Percentiles rank a stretch among this genome's conserved stretches.
phyloP scores from a whole-genome alignment of 2,329 filamentous ascomycete genomes.

The Aspergillus nomiae region DNA sequence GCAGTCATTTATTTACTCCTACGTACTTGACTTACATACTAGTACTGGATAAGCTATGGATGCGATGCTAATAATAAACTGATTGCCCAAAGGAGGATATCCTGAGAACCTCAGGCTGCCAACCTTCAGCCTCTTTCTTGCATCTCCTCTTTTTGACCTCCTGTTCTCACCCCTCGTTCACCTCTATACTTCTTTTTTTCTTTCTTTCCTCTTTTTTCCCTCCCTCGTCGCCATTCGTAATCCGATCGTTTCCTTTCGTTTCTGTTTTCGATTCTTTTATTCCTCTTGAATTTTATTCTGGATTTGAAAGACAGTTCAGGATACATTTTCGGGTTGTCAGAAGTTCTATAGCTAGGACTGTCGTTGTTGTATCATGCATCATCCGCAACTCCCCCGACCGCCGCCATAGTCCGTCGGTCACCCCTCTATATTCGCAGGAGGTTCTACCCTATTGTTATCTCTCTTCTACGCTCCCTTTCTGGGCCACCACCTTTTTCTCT shows the following conservation, averaged over 20 bases:
- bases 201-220: not conserved
- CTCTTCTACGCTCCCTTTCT: conserved; percentile 9
- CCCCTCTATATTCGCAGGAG: conserved; percentile 13
- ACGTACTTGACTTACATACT: not conserved
- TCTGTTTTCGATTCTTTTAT: not conserved
- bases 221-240: not conserved
- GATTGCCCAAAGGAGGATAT: not conserved
- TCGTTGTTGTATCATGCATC: conserved; percentile 31
- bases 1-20: not conserved
- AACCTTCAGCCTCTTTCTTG: not conserved
- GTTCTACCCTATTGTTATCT: conserved; percentile 10
- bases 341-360: not conserved
- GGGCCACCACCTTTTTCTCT: not conserved
- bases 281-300: not conserved
- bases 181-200: not conserved
- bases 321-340: not conserved
- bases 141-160: not conserved
- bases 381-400: conserved; percentile 32
- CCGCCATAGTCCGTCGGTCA: conserved; percentile 35
- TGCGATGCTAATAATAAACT: conserved; percentile 4
- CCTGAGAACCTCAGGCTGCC: conserved; percentile 2
- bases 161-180: not conserved
- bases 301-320: not conserved
- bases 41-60: not conserved
- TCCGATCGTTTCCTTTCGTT: not conserved